Evolutionary conservation across 176 grass and related monocot species (phyloP).

Genomic region (Hordeum marinum): DNA sequence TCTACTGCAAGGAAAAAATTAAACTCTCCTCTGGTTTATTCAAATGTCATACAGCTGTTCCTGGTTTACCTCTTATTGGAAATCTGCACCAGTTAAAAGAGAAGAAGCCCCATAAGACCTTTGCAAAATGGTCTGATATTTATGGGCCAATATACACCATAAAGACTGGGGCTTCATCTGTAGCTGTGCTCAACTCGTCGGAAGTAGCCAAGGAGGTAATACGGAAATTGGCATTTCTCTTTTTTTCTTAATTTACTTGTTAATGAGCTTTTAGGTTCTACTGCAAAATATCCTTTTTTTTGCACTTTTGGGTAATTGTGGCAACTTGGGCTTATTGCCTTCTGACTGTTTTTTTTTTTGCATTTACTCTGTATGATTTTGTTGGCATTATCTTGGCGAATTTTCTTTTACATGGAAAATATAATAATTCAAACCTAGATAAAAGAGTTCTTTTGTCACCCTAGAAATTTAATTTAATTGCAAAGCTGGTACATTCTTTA

Average conservation of each 20-base stretch:
- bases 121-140: constrained; percentile 70
- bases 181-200: constrained; percentile 79
- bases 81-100: constrained; percentile 86
- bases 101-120: constrained; percentile 78
- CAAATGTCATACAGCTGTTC: constrained; percentile 55
- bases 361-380: not conserved
- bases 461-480: not conserved
- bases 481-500: not conserved
- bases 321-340: not conserved
- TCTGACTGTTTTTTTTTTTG: not conserved
- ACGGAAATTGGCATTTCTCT: not conserved
- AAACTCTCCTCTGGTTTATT: not conserved
- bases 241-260: not conserved
- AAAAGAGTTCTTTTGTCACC: not conserved
- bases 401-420: not conserved
- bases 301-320: not conserved
- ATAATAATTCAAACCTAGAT: not conserved
- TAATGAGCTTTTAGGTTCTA: not conserved
- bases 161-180: constrained; percentile 48
- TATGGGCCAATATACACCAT: constrained; percentile 85
- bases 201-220: constrained; percentile 77
- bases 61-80: constrained; percentile 76
- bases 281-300: not conserved
- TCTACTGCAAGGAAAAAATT: not conserved
- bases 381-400: not conserved